Evolutionary conservation across 2,329 filamentous ascomycete species (phyloP).

Genomic region (Sphaerostilbella broomeana): DNA sequence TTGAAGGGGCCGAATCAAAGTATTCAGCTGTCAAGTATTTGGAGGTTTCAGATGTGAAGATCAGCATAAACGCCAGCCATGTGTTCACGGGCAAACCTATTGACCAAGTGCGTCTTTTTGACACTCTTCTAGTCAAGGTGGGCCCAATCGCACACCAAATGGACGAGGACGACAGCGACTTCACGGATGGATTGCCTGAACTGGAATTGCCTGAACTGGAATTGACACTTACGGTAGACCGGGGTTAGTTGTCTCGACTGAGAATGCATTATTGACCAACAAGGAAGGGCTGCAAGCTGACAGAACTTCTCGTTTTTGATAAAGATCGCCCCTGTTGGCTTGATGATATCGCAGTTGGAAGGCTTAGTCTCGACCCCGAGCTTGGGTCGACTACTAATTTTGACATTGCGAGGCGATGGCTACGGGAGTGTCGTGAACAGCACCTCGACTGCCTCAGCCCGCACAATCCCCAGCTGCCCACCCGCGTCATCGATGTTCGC

Average conservation of each 20-base stretch:
- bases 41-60: conserved; percentile 1
- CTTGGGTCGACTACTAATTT: conserved; percentile 2
- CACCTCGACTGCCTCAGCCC: not conserved
- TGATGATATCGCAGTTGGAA: not conserved
- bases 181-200: no score
- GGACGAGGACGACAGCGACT: not conserved
- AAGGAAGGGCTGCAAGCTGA: no score
- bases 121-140: not conserved
- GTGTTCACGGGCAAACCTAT: not conserved
- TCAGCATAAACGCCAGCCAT: conserved; percentile 1
- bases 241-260: not conserved
- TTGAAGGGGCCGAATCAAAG: not conserved
- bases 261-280: not conserved
- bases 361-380: not conserved
- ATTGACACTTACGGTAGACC: no score
- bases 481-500: conserved; percentile 5
- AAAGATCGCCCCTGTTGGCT: not conserved
- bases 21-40: not conserved
- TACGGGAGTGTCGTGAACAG: not conserved
- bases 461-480: not conserved
- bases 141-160: not conserved
- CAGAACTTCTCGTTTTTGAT: no score
- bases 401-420: conserved; percentile 1
- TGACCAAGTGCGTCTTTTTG: not conserved
- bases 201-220: no score